These are phyloP conservation scores for Thielaviopsis musarum DNA, from an alignment of 2,329 filamentous ascomycete species.

Conservation along the genomic window DNA sequence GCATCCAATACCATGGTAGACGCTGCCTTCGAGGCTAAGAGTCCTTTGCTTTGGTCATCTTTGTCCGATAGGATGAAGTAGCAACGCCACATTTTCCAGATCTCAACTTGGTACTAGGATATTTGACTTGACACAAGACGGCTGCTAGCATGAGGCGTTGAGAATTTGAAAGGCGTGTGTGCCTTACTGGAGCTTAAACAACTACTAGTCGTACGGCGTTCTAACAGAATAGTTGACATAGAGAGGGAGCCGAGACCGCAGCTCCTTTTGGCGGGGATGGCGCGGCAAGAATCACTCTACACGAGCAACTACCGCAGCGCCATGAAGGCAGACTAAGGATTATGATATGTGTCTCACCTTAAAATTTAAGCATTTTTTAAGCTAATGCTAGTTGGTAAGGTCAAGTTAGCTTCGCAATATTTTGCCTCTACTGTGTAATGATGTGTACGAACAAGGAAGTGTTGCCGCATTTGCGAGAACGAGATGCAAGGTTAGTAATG, in stretches of 20 bases:
- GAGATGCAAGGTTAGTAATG: too few relatives aligned
- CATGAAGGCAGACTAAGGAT: too few relatives aligned
- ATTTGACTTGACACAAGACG: background rate
- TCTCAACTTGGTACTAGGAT: background rate
- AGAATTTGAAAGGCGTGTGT: too few relatives aligned
- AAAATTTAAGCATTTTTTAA: too few relatives aligned
- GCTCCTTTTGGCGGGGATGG: background rate
- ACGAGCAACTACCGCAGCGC: background rate
- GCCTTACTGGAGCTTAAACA: too few relatives aligned
- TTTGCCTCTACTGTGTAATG: too few relatives aligned
- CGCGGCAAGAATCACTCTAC: background rate
- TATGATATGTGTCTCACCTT: too few relatives aligned
- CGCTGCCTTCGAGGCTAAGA: background rate
- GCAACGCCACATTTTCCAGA: background rate
- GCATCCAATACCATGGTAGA: background rate
- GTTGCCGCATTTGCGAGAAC: too few relatives aligned
- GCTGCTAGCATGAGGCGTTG: background rate
- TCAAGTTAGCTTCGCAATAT: too few relatives aligned
- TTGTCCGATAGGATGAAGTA: background rate
- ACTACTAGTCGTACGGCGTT: too few relatives aligned
- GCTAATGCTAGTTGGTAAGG: too few relatives aligned
- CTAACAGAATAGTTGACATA: background rate
- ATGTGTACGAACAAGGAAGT: too few relatives aligned
- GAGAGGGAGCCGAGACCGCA: background rate
- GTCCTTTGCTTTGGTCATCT: background rate